Base-by-base conservation (phyloP, 2,329 filamentous ascomycete species). In the Raffaelea deltoideospora region DNA sequence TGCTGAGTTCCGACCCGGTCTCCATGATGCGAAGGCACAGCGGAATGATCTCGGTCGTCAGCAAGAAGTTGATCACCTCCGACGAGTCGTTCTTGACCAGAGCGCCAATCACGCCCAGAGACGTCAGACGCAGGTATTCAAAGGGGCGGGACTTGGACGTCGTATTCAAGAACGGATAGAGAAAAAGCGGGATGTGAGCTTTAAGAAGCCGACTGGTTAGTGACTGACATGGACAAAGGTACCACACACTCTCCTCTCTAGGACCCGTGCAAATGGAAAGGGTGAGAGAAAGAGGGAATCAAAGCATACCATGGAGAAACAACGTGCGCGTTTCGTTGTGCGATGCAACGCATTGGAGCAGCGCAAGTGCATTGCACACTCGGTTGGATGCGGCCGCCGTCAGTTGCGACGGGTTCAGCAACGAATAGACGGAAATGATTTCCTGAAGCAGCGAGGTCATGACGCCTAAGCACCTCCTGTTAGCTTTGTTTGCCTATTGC, bases 1-100 rank as follows among this genome's bases (percentile, higher is more conserved):
- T 98, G 67, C 86, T 95, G 42, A 98, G 71, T 60, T 98, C 90
- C 1, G 87, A 95, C 34, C 90, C 90, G 0, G 90, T 98, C 64
- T 98, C 90, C 90, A 98, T 98, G 53, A 98, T 98, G 42, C 90
- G 79, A 31, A 98, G 76, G 57, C 90, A 98, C 11, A 98, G 73
- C 10, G 90, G 90, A 40, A 98, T 98, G 48, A 98, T 98, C 61
- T 98, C 90, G 22, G 90, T 98, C 2, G 90, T 96, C 34, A 98
- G 69, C 37, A 98, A 78, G 56, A 98, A 98, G 65, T 96, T 96
- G 65, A 98, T 98, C 41, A 96, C 90, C 53, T 96, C 90, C 15
- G 84, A 88, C 3, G 87, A 95, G 61, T 98, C 90, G 53, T 98
- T 98, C 70, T 98, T 98, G 41, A 98, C 90, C 32, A 98, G 67